phyloP scores from a whole-genome alignment of 106 monocot genomes.

The Apostasia ramifera region DNA sequence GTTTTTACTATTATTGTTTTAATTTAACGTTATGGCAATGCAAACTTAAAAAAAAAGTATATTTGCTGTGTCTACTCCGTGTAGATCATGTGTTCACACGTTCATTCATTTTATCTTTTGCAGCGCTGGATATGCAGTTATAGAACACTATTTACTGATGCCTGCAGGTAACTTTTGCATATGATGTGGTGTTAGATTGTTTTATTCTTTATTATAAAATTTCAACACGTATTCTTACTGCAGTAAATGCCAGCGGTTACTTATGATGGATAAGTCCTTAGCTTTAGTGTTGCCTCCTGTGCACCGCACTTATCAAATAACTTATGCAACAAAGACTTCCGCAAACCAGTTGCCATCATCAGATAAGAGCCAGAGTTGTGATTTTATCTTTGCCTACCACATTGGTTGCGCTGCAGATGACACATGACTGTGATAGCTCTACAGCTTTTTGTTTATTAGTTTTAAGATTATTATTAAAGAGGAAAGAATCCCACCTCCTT shows the following conservation, averaged over 20 bases:
- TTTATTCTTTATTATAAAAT: neutral
- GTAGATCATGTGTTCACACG: neutral
- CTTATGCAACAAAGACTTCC: neutral
- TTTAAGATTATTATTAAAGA: too few relatives aligned
- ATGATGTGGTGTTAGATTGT: neutral
- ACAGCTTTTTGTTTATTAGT: too few relatives aligned
- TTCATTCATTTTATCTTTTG: conserved; percentile 15
- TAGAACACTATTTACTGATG: conserved; percentile 61
- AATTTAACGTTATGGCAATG: neutral
- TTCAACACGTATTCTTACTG: conserved; percentile 8
- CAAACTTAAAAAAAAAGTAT: neutral
- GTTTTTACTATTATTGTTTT: neutral
- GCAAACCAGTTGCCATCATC: conserved; percentile 15
- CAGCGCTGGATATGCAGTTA: conserved; percentile 86
- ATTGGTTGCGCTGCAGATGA: conserved; percentile 65
- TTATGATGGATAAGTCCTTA: conserved; percentile 61
- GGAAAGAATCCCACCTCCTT: too few relatives aligned
- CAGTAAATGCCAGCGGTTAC: conserved; percentile 77
- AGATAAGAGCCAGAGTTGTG: conserved; percentile 20
- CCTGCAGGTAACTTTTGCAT: conserved; percentile 52
- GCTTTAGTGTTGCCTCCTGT: conserved; percentile 76
- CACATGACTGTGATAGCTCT: neutral
- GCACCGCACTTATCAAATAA: conserved; percentile 36
- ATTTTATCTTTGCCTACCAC: conserved; percentile 46
- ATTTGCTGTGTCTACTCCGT: neutral